Conservation (phyloP, 192 early-diverging fungal species). For the Coemansia sp. region DNA sequence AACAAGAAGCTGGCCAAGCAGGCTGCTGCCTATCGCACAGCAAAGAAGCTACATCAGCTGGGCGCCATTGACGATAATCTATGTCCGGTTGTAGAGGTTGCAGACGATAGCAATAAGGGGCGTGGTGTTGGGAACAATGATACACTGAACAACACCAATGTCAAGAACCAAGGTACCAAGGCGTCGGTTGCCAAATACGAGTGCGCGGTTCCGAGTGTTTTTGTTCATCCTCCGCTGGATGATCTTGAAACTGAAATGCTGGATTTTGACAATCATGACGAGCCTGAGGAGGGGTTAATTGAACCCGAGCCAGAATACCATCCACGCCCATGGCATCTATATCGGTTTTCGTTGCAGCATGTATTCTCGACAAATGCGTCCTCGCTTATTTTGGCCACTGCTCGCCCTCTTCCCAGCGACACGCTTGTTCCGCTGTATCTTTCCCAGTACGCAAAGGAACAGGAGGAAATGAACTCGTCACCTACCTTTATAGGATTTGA, state of each 20-base stretch:
- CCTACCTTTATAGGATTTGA: slow-evolving; percentile 10
- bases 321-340: slow-evolving; percentile 32
- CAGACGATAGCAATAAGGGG: slow-evolving; percentile 11
- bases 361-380: slow-evolving; percentile 8
- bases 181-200: slow-evolving; percentile 24
- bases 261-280: background rate
- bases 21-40: slow-evolving; percentile 67
- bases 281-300: background rate
- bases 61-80: slow-evolving; percentile 78
- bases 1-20: slow-evolving; percentile 70
- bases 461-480: slow-evolving; percentile 7
- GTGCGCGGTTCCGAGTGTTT: slow-evolving; percentile 14
- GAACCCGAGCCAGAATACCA: slow-evolving; percentile 7
- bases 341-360: slow-evolving; percentile 27
- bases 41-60: slow-evolving; percentile 66
- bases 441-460: slow-evolving; percentile 17
- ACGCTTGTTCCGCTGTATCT: slow-evolving; percentile 36
- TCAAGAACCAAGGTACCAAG: slow-evolving; percentile 22
- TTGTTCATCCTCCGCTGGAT: slow-evolving; percentile 15
- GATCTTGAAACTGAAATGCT: background rate
- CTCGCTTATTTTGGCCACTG: slow-evolving; percentile 20
- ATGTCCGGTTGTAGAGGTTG: slow-evolving; percentile 53
- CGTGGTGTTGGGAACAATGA: background rate
- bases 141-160: background rate
- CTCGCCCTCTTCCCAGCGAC: slow-evolving; percentile 19